phyloP scores from a whole-genome alignment of 495 filamentous ascomycete species.

The Lindgomyces ingoldianus region DNA sequence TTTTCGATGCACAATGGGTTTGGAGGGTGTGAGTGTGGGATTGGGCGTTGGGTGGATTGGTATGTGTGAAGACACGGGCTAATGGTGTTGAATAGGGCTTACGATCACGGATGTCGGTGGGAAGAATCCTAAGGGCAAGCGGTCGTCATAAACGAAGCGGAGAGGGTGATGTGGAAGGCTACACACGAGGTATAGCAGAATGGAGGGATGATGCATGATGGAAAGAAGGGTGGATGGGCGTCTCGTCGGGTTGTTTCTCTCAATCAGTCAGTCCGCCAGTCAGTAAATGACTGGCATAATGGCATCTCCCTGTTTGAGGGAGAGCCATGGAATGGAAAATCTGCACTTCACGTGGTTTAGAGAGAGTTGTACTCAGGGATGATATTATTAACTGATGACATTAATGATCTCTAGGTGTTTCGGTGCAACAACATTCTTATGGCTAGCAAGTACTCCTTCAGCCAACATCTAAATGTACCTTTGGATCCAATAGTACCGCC shows the following conservation, averaged over 20 bases:
- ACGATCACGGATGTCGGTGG: slow-evolving; percentile 75
- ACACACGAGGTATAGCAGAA: not conserved
- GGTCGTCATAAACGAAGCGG: slow-evolving; percentile 40
- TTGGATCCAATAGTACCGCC: slow-evolving; percentile 53
- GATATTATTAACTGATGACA: not conserved
- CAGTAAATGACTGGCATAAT: slow-evolving; percentile 1
- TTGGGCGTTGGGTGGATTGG: too few relatives aligned
- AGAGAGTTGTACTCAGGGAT: not conserved
- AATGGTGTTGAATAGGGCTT: slow-evolving; percentile 56
- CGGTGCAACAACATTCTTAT: too few relatives aligned
- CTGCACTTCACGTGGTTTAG: slow-evolving; percentile 8
- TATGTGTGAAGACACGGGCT: slow-evolving; percentile 30
- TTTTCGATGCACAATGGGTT: too few relatives aligned
- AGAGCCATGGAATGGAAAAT: slow-evolving; percentile 28
- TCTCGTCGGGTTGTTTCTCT: slow-evolving; percentile 19
- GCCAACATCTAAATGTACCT: slow-evolving; percentile 67
- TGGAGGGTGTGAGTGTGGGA: too few relatives aligned
- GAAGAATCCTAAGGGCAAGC: slow-evolving; percentile 64
- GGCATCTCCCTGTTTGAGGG: not conserved
- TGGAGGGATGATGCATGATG: not conserved
- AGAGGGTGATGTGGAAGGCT: not conserved
- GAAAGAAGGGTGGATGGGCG: slow-evolving; percentile 10
- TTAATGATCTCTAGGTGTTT: too few relatives aligned
- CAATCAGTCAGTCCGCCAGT: slow-evolving; percentile 5
- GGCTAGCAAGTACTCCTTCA: too few relatives aligned